Base-by-base conservation (phyloP, 768 basidiomycete species). In the Flagelloscypha sp. region DNA sequence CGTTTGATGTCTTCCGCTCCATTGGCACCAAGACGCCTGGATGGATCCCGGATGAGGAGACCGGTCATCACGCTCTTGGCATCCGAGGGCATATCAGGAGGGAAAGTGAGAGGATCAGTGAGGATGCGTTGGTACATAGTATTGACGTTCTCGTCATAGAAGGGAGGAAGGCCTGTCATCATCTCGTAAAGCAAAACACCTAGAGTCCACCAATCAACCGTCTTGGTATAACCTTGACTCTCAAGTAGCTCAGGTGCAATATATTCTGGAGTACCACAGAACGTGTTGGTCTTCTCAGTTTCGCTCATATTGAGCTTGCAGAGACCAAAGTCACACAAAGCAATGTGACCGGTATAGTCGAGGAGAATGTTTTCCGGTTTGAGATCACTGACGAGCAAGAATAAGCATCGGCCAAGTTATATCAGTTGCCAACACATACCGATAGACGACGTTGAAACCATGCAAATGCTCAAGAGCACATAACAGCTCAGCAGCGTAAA, bases 171-270 rank as follows among this genome's bases (percentile, higher is more conserved):
- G 23, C 94, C 94, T 5, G 94, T 88, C 85, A 88, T 87, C 85
- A 97, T 94, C 62, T 99, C 94, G 52, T 89, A 98, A 28, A 98
- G 70, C 35, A 99, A 70, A 13, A 98, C 93, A 23, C 94, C 95
- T 4, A 97, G 68, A 1, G 94, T 98, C 94, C 88, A 93, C 94
- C 94, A 99, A 52, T 99, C 94, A 11, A 99, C 95, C 0, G 94
- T 95, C 53, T 93, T 93, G 4, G 90, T 94, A 61, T 99, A 97
- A 1, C 95, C 94, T 50, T 89, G 85, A 43, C 86, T 95, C 54
- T 93, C 89, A 43, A 99, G 74, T 24, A 99, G 74, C 55, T 99
- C 94, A 0, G 94, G 94, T 6, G 93, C 92, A 49, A 98, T 98
- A 59, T 98, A 98, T 57, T 99, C 94, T 2, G 94, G 94, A 5